phyloP scores from a whole-genome alignment of 139 green algal genomes.

The Coelastrella sp. region DNA sequence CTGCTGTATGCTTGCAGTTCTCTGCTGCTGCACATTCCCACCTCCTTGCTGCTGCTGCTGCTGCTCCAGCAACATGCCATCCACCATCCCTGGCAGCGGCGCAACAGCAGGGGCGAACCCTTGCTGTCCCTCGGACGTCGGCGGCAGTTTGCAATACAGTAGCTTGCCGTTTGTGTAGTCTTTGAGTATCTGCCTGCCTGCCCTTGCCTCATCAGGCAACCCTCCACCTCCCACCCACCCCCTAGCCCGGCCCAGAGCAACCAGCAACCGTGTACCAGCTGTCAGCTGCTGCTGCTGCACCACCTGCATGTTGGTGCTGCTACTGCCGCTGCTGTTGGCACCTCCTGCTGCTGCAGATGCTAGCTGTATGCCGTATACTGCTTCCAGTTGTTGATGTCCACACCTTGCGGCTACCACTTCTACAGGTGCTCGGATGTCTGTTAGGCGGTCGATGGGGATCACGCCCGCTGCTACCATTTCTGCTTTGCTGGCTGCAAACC shows the following conservation, averaged over 20 bases:
- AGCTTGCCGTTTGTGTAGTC: slow-evolving; percentile 95
- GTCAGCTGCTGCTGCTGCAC: slow-evolving; percentile 50
- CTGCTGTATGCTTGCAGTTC: not conserved
- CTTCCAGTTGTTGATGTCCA: slow-evolving; percentile 75
- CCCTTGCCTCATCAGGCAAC: slow-evolving; percentile 90
- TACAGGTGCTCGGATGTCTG: slow-evolving; percentile 87
- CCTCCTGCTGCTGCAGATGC: not conserved
- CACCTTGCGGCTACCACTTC: slow-evolving; percentile 76
- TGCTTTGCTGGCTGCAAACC: slow-evolving; percentile 88
- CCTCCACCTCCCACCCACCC: slow-evolving; percentile 82
- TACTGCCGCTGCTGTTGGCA: slow-evolving; percentile 9
- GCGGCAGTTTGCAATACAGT: slow-evolving; percentile 86
- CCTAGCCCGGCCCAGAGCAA: slow-evolving; percentile 65
- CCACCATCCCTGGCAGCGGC: not conserved
- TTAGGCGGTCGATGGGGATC: slow-evolving; percentile 97
- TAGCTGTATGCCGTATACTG: slow-evolving; percentile 81
- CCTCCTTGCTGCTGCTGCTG: not conserved
- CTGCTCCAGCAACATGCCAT: not conserved
- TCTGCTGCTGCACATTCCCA: slow-evolving; percentile 17
- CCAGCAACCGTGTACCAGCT: slow-evolving; percentile 62
- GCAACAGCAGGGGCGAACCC: not conserved
- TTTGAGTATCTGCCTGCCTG: slow-evolving; percentile 86
- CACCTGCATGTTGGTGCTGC: slow-evolving; percentile 20
- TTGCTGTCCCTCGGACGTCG: slow-evolving; percentile 37
- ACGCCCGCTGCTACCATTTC: slow-evolving; percentile 98